Evolutionary conservation across 176 grass and related monocot species (phyloP).

Genomic region (Carex parvula): DNA sequence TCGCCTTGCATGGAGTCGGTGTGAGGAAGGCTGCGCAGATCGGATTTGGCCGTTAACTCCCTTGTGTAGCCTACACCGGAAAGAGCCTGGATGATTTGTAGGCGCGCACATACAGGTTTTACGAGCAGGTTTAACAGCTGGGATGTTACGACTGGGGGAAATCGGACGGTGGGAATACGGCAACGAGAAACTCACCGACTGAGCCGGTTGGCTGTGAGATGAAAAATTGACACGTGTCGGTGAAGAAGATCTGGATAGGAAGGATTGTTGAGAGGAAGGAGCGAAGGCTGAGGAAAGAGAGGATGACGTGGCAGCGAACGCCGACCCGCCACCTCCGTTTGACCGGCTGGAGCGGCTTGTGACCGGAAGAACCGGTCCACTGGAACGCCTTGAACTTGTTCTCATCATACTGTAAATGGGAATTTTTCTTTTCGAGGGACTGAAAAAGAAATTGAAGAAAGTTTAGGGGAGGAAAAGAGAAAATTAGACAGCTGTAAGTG

Average conservation of each 20-base stretch:
- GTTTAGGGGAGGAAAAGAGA: not conserved
- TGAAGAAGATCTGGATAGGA: slow-evolving; percentile 19
- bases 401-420: not conserved
- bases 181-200: not conserved
- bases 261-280: slow-evolving; percentile 6
- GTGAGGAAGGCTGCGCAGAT: not conserved
- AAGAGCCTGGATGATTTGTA: slow-evolving; percentile 30
- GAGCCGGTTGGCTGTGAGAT: not conserved
- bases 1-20: slow-evolving; percentile 24
- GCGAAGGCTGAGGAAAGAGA: slow-evolving; percentile 2
- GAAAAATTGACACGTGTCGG: slow-evolving; percentile 29
- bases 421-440: not conserved
- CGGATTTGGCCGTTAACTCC: not conserved
- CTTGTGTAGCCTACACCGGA: slow-evolving; percentile 30
- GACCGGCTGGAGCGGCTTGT: slow-evolving; percentile 12
- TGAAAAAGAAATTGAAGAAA: not conserved
- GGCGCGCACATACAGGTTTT: slow-evolving; percentile 28
- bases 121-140: slow-evolving; percentile 2
- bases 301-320: slow-evolving; percentile 10
- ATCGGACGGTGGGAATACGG: not conserved
- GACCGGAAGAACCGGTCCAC: slow-evolving; percentile 12
- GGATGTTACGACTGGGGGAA: not conserved
- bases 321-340: not conserved
- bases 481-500: not conserved
- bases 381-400: not conserved